Conservation (phyloP, 2,329 filamentous ascomycete species). For the Penicillium concentricum region DNA sequence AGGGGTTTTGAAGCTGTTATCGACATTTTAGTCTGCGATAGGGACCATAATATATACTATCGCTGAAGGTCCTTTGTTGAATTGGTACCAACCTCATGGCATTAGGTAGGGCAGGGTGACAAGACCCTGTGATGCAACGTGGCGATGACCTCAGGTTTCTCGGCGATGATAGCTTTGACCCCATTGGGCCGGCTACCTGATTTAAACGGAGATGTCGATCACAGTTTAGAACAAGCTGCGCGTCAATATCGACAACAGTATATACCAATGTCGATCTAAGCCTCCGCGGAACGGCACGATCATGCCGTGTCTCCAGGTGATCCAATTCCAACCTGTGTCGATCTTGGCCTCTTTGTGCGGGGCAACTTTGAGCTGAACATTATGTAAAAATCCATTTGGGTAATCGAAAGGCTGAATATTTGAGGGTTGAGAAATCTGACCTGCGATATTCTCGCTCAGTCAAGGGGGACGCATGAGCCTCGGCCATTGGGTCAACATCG, state of each 20-base stretch:
- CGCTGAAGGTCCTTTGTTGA: neutral
- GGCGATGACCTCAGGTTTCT: constrained; percentile 9
- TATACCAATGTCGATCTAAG: neutral
- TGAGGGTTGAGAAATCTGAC: neutral
- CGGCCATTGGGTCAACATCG: neutral
- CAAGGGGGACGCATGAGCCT: neutral
- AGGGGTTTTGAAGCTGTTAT: neutral
- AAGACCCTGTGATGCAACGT: constrained; percentile 20
- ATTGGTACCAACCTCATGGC: neutral
- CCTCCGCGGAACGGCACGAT: constrained; percentile 11
- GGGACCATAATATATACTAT: constrained; percentile 13
- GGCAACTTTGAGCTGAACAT: neutral
- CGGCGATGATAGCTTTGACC: neutral
- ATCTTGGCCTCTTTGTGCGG: constrained; percentile 6
- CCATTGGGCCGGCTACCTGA: constrained; percentile 3
- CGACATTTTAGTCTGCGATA: neutral
- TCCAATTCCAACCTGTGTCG: constrained; percentile 9
- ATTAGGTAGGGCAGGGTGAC: constrained; percentile 21
- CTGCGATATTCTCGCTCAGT: no score
- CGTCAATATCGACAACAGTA: neutral
- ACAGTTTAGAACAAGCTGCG: constrained; percentile 1
- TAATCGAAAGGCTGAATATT: neutral
- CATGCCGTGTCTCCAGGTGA: constrained; percentile 23
- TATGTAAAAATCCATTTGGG: neutral
- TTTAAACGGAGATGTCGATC: constrained; percentile 9